These are phyloP conservation scores for Colletotrichum tabaci DNA, from an alignment of 2,329 filamentous ascomycete genomes.

Conservation along the genomic window DNA sequence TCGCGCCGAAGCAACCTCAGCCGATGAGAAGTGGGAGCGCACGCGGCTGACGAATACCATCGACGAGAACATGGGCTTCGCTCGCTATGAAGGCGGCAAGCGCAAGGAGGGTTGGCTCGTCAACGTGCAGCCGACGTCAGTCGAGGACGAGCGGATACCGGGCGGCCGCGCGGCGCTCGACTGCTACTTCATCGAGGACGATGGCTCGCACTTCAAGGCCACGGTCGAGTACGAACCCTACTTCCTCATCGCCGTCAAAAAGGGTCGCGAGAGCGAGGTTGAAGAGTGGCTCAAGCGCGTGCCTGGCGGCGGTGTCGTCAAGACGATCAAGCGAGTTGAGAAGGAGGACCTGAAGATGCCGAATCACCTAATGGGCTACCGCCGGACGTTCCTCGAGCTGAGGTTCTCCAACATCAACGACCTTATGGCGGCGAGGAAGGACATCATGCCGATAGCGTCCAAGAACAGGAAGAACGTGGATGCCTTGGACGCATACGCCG, in stretches of 20 bases:
- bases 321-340: constrained; percentile 81
- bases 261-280: constrained; percentile 89
- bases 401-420: constrained; percentile 90
- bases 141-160: constrained; percentile 87
- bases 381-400: constrained; percentile 88
- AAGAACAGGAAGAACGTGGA: constrained; percentile 97
- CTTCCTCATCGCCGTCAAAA: constrained; percentile 91
- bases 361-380: constrained; percentile 94
- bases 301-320: constrained; percentile 84
- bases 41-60: constrained; percentile 87
- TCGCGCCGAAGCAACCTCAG: constrained; percentile 87
- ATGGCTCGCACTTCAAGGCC: constrained; percentile 92
- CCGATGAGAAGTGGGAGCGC: constrained; percentile 93
- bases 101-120: constrained; percentile 90
- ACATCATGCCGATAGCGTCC: constrained; percentile 91
- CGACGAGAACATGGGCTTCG: constrained; percentile 95
- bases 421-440: constrained; percentile 85
- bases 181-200: constrained; percentile 96
- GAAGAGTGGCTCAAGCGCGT: constrained; percentile 94
- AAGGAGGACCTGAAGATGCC: constrained; percentile 97
- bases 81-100: constrained; percentile 90
- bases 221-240: constrained; percentile 98
- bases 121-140: constrained; percentile 91
- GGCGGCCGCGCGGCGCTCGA: constrained; percentile 92
- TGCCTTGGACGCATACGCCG: constrained; percentile 98